Percentiles rank a stretch among this genome's conserved stretches.
phyloP scores from a whole-genome alignment of 805 yeast genomes.

The Candida sphagnicola region DNA sequence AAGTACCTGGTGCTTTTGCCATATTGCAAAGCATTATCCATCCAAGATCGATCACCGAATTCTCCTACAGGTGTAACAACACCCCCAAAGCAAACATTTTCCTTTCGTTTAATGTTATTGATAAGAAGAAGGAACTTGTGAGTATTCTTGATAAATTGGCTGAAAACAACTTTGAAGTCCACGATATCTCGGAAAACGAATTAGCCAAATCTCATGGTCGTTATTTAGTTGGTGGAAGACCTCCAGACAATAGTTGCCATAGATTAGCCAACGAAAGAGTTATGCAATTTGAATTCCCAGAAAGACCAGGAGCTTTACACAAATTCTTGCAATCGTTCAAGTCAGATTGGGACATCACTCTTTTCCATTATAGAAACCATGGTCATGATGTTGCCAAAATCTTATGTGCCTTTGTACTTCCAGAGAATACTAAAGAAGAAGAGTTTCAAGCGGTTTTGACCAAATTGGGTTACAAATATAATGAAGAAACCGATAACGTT shows the following conservation, averaged over 20 bases:
- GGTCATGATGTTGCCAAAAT: slow-evolving; percentile 95
- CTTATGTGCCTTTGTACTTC: slow-evolving; percentile 84
- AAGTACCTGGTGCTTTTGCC: slow-evolving; percentile 84
- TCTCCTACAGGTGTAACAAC: slow-evolving; percentile 75
- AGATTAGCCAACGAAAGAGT: slow-evolving; percentile 69
- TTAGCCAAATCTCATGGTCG: slow-evolving; percentile 96
- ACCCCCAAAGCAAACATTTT: slow-evolving; percentile 67
- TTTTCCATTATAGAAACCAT: slow-evolving; percentile 95
- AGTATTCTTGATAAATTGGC: slow-evolving; percentile 58
- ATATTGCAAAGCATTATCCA: slow-evolving; percentile 71
- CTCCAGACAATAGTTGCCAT: slow-evolving; percentile 16
- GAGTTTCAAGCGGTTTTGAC: slow-evolving; percentile 67
- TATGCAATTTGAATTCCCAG: slow-evolving; percentile 91
- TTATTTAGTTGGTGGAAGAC: slow-evolving; percentile 90
- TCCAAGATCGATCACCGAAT: slow-evolving; percentile 92
- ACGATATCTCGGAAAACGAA: slow-evolving; percentile 87
- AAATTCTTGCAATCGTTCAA: slow-evolving; percentile 71
- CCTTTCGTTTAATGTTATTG: slow-evolving; percentile 80
- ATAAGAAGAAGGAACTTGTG: slow-evolving; percentile 68
- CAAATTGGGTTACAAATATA: slow-evolving; percentile 69
- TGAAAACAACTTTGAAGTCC: slow-evolving; percentile 62
- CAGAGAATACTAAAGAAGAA: slow-evolving; percentile 55
- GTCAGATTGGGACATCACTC: slow-evolving; percentile 83
- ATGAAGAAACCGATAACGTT: slow-evolving; percentile 79
- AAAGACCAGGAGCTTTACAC: slow-evolving; percentile 90